Evolutionary conservation across 768 basidiomycete species (phyloP), one percentile per base, ranked within the genome.

Genomic region (Filobasidium wieringae): DNA sequence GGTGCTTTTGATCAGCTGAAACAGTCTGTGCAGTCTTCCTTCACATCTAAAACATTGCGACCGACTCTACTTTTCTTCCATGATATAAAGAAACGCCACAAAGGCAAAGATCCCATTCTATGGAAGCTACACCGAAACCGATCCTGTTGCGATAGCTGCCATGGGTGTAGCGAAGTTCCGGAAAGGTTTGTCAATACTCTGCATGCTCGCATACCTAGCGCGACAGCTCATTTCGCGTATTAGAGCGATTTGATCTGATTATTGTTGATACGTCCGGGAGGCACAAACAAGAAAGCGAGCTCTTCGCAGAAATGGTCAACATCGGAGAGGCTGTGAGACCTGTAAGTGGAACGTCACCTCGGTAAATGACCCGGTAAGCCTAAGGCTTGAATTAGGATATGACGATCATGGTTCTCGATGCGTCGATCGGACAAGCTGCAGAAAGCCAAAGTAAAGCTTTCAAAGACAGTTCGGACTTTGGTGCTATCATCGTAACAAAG

Each of bases 31-130:
- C n/a, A 31, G 69, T 66, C 27, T 4, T 5, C 12, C 24, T 39
- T 53, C 17, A 19, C 49, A 24, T n/a, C n/a, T n/a, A n/a, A n/a
- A n/a, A n/a, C n/a, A n/a, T n/a, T n/a, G n/a, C n/a, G n/a, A n/a
- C n/a, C n/a, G n/a, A n/a, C n/a, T n/a, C n/a, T n/a, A n/a, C n/a
- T 29, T 14, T 33, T 15, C 53, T 33, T 34, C 22, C 26, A 19
- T 24, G 4, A 26, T 51, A 39, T n/a, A 14, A 27, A 72, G 69
- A 54, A 96, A 93, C 51, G 93, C 95, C 19, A 95, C 91, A 14
- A 93, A 95, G 74, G 95, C 95, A 36, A 97, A 96, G 73, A 89
- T 99, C 14, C 91, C 95, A 2, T 99, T 95, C 80, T 99, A 91
- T 76, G 95, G 95, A 22, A 91, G 88, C 53, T 97, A 99, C 76